Base-by-base conservation (phyloP, 257 asterid genomes). In the Thymus quinquecostatus region DNA sequence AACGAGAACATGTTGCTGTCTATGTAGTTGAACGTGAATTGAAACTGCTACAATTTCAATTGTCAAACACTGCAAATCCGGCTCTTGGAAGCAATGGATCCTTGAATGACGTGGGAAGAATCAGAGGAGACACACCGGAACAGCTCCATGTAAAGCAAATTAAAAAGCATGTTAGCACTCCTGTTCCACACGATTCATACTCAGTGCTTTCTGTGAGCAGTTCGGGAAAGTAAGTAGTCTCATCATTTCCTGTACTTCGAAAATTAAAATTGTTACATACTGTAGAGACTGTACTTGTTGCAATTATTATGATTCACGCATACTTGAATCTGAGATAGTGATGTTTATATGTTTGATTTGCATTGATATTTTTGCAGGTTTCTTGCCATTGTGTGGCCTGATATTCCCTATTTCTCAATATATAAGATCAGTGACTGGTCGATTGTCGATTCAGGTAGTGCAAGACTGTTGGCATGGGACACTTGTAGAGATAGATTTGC, bases 381-480 rank as follows among this genome's bases (percentile, higher is more conserved):
- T 76, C 83, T 95, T 63, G 90, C 96, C 60, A 81, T 89, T 65
- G 97, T 91, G 66, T 95, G 99, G 99, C 99, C 99, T 33, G 99
- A 95, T 85, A 95, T 95, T 64, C 99, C 99, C 70, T 92, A 95
- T 76, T 95, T 95, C 85, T 87, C 96, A 38, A 77, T 95, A 70
- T 92, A 86, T 79, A 95, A 92, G 88, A 97, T 92, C 67, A 86
- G 97, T 61, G 97, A 95, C 82, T 95, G 98, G 98, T 86, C 99
- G 13, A 80, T 95, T 41, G 97, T 92, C 74, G 99, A 95, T 88
- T 95, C 99, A 14, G 99, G 98, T 65, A 89, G 97, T 72, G 99
- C 99, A 68, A 90, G 99, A 86, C 94, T 89, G 67, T 81, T 95
- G 79, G 97, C 95, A 70, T 95, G 99, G 99, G 99, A 95, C 78